phyloP scores from a whole-genome alignment of 768 basidiomycete species.

The Lactarius psammicola region DNA sequence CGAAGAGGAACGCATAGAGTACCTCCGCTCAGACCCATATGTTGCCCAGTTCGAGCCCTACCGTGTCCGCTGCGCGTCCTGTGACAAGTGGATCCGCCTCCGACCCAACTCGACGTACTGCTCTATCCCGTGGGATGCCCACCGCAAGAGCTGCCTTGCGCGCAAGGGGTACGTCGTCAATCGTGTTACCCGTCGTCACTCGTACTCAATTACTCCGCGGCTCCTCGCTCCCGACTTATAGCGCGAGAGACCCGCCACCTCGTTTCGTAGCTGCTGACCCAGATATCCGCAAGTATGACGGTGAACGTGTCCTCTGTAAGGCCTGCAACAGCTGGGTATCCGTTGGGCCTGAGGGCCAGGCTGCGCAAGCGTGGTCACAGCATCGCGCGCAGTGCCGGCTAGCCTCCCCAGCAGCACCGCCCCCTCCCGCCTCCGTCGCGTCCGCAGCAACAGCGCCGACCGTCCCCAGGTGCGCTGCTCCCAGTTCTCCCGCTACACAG shows the following conservation, averaged over 20 bases:
- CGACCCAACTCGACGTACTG: conserved; percentile 85
- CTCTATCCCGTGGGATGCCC: conserved; percentile 86
- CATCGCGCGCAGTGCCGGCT: conserved; percentile 60
- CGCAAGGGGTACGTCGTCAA: conserved; percentile 61
- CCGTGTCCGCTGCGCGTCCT: conserved; percentile 72
- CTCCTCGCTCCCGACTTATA: conserved; percentile 34
- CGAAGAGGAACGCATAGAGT: conserved; percentile 74
- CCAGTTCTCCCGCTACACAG: neutral
- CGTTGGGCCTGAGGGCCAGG: conserved; percentile 61
- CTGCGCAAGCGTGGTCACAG: conserved; percentile 63
- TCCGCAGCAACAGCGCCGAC: conserved; percentile 6
- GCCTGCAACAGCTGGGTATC: conserved; percentile 68
- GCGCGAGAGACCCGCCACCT: conserved; percentile 56
- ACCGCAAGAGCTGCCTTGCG: conserved; percentile 76
- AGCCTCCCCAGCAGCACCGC: conserved; percentile 24
- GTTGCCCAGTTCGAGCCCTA: conserved; percentile 81
- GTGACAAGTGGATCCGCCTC: conserved; percentile 85
- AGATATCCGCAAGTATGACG: conserved; percentile 71
- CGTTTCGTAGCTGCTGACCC: conserved; percentile 58
- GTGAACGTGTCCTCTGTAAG: conserved; percentile 67
- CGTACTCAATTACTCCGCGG: conserved; percentile 32
- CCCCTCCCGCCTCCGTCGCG: conserved; percentile 1
- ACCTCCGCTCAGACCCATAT: conserved; percentile 65
- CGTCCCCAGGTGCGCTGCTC: conserved; percentile 12
- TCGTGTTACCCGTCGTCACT: neutral